Evolutionary conservation across 257 asterid genomes (phyloP), one percentile per base, ranked within the genome.

Genomic region (Petunia axillaris): DNA sequence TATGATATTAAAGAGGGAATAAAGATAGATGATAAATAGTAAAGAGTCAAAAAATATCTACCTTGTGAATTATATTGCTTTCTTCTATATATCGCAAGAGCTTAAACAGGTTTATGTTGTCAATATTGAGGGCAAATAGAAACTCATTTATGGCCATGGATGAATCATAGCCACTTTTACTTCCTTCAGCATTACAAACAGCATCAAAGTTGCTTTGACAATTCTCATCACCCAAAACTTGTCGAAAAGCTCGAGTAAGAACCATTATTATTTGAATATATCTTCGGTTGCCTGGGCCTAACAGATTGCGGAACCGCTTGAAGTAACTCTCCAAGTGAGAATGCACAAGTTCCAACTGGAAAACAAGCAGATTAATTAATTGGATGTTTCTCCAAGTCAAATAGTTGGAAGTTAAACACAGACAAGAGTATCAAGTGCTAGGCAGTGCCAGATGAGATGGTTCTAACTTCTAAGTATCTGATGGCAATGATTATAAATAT

Each of bases 211-310:
- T 54, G 64, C 81, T 82, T 80, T 57, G 80, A 82, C 68, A 81
- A 58, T 85, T 85, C 86, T 37, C 90, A 67, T 80, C 77, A 64
- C 87, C 82, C 67, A 92, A 52, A 60, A 79, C 82, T 79, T 79
- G 83, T 80, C 83, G 84, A 84, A 96, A 96, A 41, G 97, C 93
- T 66, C 85, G 89, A 75, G 91, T 85, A 79, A 96, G 91, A 79
- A 91, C 93, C 89, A 91, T 87, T 87, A 94, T 63, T 71, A 91
- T 94, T 87, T 93, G 99, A 77, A 96, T 96, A 88, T 96, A 94
- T 82, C 99, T 94, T 78, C 97, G 85, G 88, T 96, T 96, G 68
- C 95, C 94, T 43, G 98, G 95, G 77, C 99, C 99, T 77, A 96
- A 87, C 79, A 92, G 92, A 86, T 87, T 90, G 81, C 87, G 77